Base-by-base conservation (phyloP, 1,284 basidiomycete genomes). In the Cutaneotrichosporon mucoides region DNA sequence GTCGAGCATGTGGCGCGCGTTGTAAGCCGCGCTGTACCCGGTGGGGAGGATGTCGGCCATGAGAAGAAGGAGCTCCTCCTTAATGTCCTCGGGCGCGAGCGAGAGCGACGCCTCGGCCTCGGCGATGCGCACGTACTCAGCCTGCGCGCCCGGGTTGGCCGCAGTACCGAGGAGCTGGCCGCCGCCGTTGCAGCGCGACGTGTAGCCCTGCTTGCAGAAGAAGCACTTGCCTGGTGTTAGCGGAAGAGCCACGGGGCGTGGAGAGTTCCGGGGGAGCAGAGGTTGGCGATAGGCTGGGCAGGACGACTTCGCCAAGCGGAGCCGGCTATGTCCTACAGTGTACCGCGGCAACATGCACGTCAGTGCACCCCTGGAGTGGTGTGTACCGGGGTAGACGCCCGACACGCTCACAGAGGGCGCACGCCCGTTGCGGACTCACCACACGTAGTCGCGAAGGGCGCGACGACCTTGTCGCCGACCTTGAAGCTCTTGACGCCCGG, bases 401-500 rank as follows among this genome's bases (percentile, higher is more conserved):
- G 24, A 24, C 24, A 24, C 24, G 24, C 24, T 24, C 24, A 24
- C 24, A 24, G 24, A 24, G 24, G 24, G 24, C 24, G 24, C 24
- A 24, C 24, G 44, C 8, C 38, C 38, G 38, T 40, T 24, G 24
- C 24, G 24, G 24, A 89, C 76, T 88, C 85, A 53, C 88, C 88
- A 67, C 92, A 95, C 40, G 85, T 89, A 11, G 85, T 83, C 0
- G 89, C 90, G 75, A 94, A 95, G 0, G 92, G 89, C 1, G 88
- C 86, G 13, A 93, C 85, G n/a, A 94, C 89, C 66, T 86, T 85
- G 76, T 93, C 88, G 3, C 90, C 90, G 2, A 89, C 72, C 62
- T 84, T 85, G 64, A 92, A 84, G 9, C 81, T 85, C 44, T 68
- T 71, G 69, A 88, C 91, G 64, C 79, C 87, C 3, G 81, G 76